phyloP scores from a whole-genome alignment of 345 rosid species.

The Excoecaria cochinchinensis region DNA sequence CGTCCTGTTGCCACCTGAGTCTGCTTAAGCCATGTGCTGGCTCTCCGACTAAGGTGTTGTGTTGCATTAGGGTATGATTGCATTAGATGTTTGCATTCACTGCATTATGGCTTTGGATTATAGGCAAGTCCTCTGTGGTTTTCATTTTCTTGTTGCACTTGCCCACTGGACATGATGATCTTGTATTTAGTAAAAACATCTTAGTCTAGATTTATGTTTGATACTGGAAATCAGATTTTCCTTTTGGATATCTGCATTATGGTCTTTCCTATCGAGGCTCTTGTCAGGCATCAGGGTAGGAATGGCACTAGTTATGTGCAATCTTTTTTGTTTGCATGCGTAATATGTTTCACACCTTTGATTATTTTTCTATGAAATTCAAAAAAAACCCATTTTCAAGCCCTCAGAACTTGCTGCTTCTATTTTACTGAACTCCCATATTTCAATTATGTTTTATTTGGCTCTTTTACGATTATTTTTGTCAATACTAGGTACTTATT shows the following conservation, averaged over 20 bases:
- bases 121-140: background rate
- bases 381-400: background rate
- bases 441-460: too few species aligned
- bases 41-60: too few species aligned
- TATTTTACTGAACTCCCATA: too few species aligned
- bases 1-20: background rate
- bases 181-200: too few species aligned
- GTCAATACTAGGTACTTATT: background rate
- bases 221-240: background rate
- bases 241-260: background rate
- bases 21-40: too few species aligned
- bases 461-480: background rate
- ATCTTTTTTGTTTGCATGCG: background rate
- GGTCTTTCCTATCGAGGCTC: background rate
- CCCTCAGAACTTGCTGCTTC: too few species aligned
- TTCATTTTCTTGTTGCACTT: background rate
- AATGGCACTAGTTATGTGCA: background rate
- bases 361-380: background rate
- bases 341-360: background rate
- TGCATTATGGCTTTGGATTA: too few species aligned
- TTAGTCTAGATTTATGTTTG: background rate
- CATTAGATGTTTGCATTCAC: too few species aligned
- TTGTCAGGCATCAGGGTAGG: background rate
- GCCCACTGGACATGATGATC: too few species aligned
- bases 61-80: too few species aligned